A percentile compares a stretch with the other conserved stretches of the same genome.
Evolutionary conservation across 371 early-diverging fungal species (phyloP).

Genomic region (Actinomucor elegans): DNA sequence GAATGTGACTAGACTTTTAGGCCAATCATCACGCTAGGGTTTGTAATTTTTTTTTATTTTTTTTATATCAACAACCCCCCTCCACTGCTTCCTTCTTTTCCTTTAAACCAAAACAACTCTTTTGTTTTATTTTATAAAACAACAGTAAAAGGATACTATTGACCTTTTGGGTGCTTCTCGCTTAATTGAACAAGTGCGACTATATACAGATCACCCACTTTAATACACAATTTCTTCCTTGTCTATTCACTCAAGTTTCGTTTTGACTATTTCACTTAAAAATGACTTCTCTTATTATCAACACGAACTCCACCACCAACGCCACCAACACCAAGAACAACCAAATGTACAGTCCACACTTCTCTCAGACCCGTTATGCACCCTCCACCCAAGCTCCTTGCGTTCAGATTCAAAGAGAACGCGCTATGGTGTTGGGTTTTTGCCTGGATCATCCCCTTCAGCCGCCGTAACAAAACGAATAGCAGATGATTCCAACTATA

Average conservation of each 20-base stretch:
- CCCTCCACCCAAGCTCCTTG: neutral
- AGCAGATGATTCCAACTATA: neutral
- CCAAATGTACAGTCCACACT: neutral
- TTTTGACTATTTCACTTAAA: slow-evolving; percentile 13
- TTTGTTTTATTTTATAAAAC: neutral
- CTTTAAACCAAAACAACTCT: no score
- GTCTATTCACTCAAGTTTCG: neutral
- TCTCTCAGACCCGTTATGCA: neutral
- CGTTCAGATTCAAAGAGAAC: slow-evolving; percentile 1
- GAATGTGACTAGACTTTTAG: no score
- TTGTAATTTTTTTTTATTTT: no score
- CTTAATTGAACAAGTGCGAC: no score
- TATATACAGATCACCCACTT: slow-evolving; percentile 1
- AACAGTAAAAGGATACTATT: neutral
- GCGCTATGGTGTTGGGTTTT: slow-evolving; percentile 17
- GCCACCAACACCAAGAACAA: neutral
- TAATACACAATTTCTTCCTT: neutral
- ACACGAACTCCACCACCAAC: slow-evolving; percentile 4
- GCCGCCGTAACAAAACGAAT: slow-evolving; percentile 16
- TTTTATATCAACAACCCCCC: no score
- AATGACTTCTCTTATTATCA: slow-evolving; percentile 10
- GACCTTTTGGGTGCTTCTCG: slow-evolving; percentile 8
- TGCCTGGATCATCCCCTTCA: slow-evolving; percentile 11
- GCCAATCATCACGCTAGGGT: no score
- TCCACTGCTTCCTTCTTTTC: no score